Evolutionary conservation across 2,329 filamentous ascomycete species (phyloP).

Genomic region (Fusarium sarcochroum): DNA sequence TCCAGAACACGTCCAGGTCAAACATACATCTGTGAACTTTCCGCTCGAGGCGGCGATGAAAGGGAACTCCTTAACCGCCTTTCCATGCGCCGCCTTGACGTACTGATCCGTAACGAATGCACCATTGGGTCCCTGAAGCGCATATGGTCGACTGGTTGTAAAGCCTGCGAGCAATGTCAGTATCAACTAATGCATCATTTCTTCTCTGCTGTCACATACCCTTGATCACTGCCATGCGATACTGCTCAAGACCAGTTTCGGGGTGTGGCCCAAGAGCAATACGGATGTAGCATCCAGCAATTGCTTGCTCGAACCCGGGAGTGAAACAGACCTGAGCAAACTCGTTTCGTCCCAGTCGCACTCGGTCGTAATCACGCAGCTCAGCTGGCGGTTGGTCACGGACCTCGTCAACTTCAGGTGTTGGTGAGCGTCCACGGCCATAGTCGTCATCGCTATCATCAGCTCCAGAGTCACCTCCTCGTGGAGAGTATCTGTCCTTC

Average conservation of each 20-base stretch:
- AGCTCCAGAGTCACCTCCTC: constrained; percentile 55
- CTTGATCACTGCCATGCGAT: constrained; percentile 91
- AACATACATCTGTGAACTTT: constrained; percentile 81
- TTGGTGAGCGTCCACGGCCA: constrained; percentile 69
- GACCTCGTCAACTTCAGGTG: constrained; percentile 74
- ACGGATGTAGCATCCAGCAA: constrained; percentile 87
- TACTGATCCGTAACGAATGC: constrained; percentile 89
- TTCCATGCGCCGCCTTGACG: constrained; percentile 84
- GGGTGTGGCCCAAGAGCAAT: constrained; percentile 85
- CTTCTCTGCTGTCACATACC: constrained; percentile 62
- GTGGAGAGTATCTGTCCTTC: constrained; percentile 63
- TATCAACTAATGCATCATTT: background rate
- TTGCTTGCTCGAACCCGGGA: constrained; percentile 86
- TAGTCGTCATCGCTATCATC: constrained; percentile 87
- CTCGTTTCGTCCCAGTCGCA: constrained; percentile 85
- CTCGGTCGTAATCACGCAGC: constrained; percentile 85
- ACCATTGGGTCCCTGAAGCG: constrained; percentile 83
- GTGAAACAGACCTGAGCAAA: constrained; percentile 95
- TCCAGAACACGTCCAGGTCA: background rate
- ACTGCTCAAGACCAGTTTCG: constrained; percentile 79
- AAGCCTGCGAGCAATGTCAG: constrained; percentile 71
- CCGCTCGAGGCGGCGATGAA: constrained; percentile 93
- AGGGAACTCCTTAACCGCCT: constrained; percentile 85
- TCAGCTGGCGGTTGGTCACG: constrained; percentile 80
- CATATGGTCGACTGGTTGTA: constrained; percentile 83